These are phyloP conservation scores for Zoysia japonica DNA, from an alignment of 176 grass and related monocot species.

Conservation along the genomic window DNA sequence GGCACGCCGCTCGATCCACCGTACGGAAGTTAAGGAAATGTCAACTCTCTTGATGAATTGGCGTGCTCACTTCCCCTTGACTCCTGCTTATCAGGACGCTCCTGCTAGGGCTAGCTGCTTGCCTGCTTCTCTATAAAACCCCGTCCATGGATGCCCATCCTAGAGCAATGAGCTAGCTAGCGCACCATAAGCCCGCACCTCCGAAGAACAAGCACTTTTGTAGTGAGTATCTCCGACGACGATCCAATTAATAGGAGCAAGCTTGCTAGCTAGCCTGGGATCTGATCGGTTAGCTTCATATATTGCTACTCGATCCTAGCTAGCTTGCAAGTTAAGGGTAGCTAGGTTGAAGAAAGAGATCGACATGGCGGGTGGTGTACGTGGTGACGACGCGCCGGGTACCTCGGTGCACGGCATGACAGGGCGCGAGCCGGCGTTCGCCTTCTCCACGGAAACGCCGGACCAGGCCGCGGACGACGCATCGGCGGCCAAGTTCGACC, in stretches of 20 bases:
- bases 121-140: background rate
- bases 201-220: too few species aligned
- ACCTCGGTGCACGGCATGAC: slow-evolving; percentile 71
- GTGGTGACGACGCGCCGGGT: slow-evolving; percentile 34
- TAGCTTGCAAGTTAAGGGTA: too few species aligned
- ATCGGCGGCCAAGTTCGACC: slow-evolving; percentile 43
- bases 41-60: background rate
- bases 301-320: too few species aligned
- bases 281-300: too few species aligned
- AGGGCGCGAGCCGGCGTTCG: slow-evolving; percentile 50
- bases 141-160: background rate
- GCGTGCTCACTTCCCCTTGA: background rate
- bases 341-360: background rate
- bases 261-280: too few species aligned
- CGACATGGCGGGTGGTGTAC: background rate
- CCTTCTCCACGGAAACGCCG: slow-evolving; percentile 31
- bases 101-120: too few species aligned
- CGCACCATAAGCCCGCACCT: too few species aligned
- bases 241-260: too few species aligned
- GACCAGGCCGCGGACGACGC: background rate
- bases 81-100: background rate
- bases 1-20: background rate
- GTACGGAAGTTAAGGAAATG: background rate
- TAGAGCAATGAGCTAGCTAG: too few species aligned
- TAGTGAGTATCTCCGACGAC: too few species aligned